phyloP scores from a whole-genome alignment of 2,329 filamentous ascomycete species.

The Chaetomium olivaceum region DNA sequence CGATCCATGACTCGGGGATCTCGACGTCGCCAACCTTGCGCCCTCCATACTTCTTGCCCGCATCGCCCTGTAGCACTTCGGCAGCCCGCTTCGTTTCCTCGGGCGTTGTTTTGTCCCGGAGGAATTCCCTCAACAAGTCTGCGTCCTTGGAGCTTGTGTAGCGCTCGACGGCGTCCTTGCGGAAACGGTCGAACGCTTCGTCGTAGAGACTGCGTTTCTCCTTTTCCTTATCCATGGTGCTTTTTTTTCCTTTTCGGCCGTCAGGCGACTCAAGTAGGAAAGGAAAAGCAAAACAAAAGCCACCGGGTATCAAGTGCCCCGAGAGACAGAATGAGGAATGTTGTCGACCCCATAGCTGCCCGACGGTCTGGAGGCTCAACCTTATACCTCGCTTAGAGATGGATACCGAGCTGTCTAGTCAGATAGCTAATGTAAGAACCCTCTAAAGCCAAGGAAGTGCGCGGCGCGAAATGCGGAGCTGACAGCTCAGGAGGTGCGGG shows the following conservation, averaged over 20 bases:
- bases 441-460: not conserved
- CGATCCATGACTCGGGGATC: conserved; percentile 30
- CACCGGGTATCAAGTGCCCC: not conserved
- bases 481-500: not conserved
- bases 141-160: conserved; percentile 23
- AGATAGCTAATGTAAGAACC: not conserved
- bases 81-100: conserved; percentile 28
- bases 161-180: conserved; percentile 16
- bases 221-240: conserved; percentile 10
- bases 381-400: not conserved
- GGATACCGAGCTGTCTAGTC: too few species aligned
- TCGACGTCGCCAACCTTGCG: conserved; percentile 28
- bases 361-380: not conserved
- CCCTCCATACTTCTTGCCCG: conserved; percentile 28
- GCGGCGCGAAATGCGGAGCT: not conserved
- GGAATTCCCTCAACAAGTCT: conserved; percentile 26
- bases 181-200: conserved; percentile 27
- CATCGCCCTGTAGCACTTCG: conserved; percentile 22
- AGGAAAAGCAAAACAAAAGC: too few species aligned
- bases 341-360: not conserved
- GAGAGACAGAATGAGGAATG: not conserved
- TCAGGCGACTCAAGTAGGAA: not conserved
- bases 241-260: not conserved
- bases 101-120: conserved; percentile 22
- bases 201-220: conserved; percentile 26